Evolutionary conservation across 2,329 filamentous ascomycete genomes (phyloP), one percentile per base, ranked within the genome.

Genomic region (Aspergillus vadensis): DNA sequence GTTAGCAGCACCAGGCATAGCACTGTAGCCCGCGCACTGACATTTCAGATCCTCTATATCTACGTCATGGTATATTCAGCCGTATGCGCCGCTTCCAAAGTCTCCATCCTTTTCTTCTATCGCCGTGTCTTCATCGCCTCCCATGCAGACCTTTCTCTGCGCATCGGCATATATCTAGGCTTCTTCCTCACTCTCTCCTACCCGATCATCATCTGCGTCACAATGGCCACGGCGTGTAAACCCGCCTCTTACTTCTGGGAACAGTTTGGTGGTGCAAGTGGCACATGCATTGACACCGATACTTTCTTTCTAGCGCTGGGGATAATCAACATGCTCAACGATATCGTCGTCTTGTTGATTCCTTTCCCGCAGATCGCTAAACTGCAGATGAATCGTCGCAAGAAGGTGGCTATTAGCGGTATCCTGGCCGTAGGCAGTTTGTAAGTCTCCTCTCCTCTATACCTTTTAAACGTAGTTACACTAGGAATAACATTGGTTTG

Each of bases 81-180:
- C 19, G 55, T 62, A 27, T 57, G 65, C 1, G 58, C 63, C 19
- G 36, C 63, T 1, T 65, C 63, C 52, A 66, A 67, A 21, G 9
- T 64, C 7, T 69, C 65, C 5, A 66, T 70, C 17, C 49, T 70
- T 3, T 60, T 64, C 41, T 69, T 69, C 58, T 70, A 70, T 30
- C 60, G 61, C 21, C 63, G 67, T n/a, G 65, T 70, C 51, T 67
- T 69, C 19, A 23, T 44, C 19, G 19, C 41, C 19, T 58, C 59
- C 15, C 59, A 61, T 17, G 21, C 63, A 52, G 63, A 59, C 47
- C 36, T 60, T 0, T 41, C 25, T 3, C 17, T 65, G 36, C 58
- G 58, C 55, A 47, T 21, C 41, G 25, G 41, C 4, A 57, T 67
- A 1, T 57, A 41, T 43, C 12, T 62, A 4, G 55, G 58, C 32